These are phyloP conservation scores for Boletales sp. DNA, from an alignment of 768 basidiomycete species.

Conservation along the genomic window DNA sequence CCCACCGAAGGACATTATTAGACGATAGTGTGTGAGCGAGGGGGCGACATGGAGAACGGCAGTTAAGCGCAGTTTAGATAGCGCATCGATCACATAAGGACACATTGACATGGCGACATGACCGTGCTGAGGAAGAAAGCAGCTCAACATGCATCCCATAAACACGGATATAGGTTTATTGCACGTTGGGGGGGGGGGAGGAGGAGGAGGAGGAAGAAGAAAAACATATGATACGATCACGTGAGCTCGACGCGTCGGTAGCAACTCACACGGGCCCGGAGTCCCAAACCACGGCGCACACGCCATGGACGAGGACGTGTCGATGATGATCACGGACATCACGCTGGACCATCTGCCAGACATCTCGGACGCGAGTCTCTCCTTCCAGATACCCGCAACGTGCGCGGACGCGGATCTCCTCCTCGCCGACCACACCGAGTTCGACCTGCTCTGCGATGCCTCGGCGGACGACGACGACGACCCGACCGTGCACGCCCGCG, in stretches of 20 bases:
- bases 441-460: conserved; percentile 36
- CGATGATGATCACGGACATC: conserved; percentile 31
- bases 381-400: conserved; percentile 47
- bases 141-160: too few species aligned
- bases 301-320: conserved; percentile 19
- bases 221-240: conserved; percentile 14
- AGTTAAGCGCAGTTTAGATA: too few species aligned
- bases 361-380: conserved; percentile 39
- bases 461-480: conserved; percentile 28
- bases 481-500: conserved; percentile 29
- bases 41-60: too few species aligned
- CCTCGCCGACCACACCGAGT: conserved; percentile 40
- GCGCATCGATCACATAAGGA: too few species aligned
- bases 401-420: conserved; percentile 31
- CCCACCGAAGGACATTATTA: too few species aligned
- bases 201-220: too few species aligned
- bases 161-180: too few species aligned
- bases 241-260: conserved; percentile 26
- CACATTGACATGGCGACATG: too few species aligned
- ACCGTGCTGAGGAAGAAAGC: too few species aligned
- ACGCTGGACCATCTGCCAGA: conserved; percentile 57
- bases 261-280: conserved; percentile 10
- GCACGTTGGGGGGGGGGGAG: too few species aligned
- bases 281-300: conserved; percentile 11
- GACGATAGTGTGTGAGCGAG: too few species aligned